Evolutionary conservation across 331 rosid species (phyloP), one percentile per base, ranked within the genome.

Genomic region (Malus hybrid): DNA sequence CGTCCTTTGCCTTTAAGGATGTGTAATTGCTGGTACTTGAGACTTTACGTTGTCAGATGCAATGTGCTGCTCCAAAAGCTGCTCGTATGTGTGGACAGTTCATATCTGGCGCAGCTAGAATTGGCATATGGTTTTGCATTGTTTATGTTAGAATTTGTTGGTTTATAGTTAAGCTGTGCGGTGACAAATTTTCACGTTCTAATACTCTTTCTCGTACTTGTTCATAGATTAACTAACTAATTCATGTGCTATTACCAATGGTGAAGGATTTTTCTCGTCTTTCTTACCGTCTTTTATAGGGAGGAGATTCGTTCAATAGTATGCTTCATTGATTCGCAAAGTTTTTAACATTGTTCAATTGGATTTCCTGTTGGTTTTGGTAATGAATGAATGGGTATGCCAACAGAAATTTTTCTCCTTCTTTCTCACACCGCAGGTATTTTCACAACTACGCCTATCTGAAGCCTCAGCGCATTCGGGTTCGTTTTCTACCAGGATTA

Each of bases 391-490:
- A 71, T 6, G 3, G 34, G 54, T 74, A 60, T 18, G 12, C 70
- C 44, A 34, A 44, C 60, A n/a, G 70, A 55, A 24, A 36, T 5
- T 22, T 56, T 28, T 24, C 32, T 68, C 50, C 27, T 69, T 67
- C 66, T 76, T 57, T 59, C 27, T 13, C 24, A 20, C 28, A 15
- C 70, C 65, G 65, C 85, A 91, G 98, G 97, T 96, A 57, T 87
- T 91, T 81, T 91, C 97, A 22, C 98, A 94, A 87, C 87, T 94
- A 96, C 97, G 96, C 62, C 88, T 94, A 29, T 82, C 96, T 75
- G 98, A 94, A 86, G 95, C 96, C 75, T 87, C 93, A 57, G 97
- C 96, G 13, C 97, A 94, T 84, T 88, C 87, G 88, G 97, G 95
- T 67, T 94, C 97, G 57, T 94, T 94, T 86, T 90, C 97, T 78